A percentile compares a stretch with the other conserved stretches of the same genome.
Evolutionary conservation across 495 filamentous ascomycete species (phyloP).

Genomic region (Daldinia decipiens): DNA sequence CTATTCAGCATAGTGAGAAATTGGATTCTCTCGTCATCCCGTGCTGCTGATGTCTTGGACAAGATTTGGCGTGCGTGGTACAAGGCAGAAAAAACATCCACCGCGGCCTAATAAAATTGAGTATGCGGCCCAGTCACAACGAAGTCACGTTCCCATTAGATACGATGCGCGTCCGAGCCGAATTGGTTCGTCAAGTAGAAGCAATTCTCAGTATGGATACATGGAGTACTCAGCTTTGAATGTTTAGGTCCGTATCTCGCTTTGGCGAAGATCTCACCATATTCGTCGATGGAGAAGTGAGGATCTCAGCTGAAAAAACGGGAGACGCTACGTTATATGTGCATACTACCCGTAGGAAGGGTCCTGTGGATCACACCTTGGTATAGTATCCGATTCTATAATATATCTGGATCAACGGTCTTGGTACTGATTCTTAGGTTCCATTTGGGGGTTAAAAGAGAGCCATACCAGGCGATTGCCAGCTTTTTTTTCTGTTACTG

Average conservation of each 20-base stretch:
- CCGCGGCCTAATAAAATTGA: not conserved
- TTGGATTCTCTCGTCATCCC: not conserved
- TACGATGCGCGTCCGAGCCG: not conserved
- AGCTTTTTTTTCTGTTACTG: not conserved
- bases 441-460: not conserved
- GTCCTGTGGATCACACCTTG: not conserved
- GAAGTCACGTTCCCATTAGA: not conserved
- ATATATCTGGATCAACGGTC: not conserved
- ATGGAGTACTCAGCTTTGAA: not conserved
- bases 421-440: not conserved
- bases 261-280: conserved; percentile 5
- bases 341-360: not conserved
- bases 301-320: not conserved
- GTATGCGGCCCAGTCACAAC: not conserved
- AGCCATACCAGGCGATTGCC: not conserved
- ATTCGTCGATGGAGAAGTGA: not conserved
- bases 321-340: not conserved
- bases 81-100: not conserved
- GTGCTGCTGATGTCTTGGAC: not conserved
- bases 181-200: not conserved
- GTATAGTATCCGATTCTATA: not conserved
- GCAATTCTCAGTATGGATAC: not conserved
- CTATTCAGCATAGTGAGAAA: not conserved
- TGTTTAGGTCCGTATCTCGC: not conserved
- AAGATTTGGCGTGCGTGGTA: not conserved